These are phyloP conservation scores for Thalassiosira hispida DNA, from an alignment of 352 stramenopile genomes.

Conservation along the genomic window DNA sequence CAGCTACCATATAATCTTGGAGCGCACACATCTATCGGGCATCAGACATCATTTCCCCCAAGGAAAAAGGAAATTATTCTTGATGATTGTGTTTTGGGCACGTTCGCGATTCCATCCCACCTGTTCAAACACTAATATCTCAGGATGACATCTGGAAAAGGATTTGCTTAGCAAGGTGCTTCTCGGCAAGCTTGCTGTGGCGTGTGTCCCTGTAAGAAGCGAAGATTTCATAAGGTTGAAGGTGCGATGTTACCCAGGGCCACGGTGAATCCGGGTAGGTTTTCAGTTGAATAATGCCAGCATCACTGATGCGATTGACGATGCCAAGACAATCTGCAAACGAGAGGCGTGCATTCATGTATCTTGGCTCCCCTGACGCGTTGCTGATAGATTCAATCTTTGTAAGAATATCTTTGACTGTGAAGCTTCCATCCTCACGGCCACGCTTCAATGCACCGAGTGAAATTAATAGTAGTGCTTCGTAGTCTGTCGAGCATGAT, in stretches of 20 bases:
- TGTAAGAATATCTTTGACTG: slow-evolving; percentile 69
- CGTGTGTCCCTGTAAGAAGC: slow-evolving; percentile 59
- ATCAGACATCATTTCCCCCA: no score
- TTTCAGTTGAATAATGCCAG: slow-evolving; percentile 56
- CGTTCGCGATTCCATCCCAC: no score
- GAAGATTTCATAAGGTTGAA: slow-evolving; percentile 66
- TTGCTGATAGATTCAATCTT: slow-evolving; percentile 80
- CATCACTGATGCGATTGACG: slow-evolving; percentile 46
- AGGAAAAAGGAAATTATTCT: no score
- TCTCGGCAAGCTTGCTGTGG: slow-evolving; percentile 60
- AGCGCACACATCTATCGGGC: no score
- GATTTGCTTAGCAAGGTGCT: slow-evolving; percentile 45
- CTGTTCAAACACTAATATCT: no score
- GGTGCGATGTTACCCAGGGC: slow-evolving; percentile 52
- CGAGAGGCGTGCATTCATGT: slow-evolving; percentile 60
- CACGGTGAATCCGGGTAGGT: slow-evolving; percentile 58
- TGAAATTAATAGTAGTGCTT: slow-evolving; percentile 77
- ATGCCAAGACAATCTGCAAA: slow-evolving; percentile 63
- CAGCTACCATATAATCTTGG: no score
- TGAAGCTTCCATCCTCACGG: slow-evolving; percentile 59
- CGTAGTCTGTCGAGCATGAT: slow-evolving; percentile 63
- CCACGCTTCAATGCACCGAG: slow-evolving; percentile 65
- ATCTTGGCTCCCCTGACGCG: slow-evolving; percentile 63
- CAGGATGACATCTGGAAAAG: no score
- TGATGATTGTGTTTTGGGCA: no score